Base-by-base conservation (phyloP, 2,329 filamentous ascomycete genomes). In the Pseudocercospora pini-densiflorae region DNA sequence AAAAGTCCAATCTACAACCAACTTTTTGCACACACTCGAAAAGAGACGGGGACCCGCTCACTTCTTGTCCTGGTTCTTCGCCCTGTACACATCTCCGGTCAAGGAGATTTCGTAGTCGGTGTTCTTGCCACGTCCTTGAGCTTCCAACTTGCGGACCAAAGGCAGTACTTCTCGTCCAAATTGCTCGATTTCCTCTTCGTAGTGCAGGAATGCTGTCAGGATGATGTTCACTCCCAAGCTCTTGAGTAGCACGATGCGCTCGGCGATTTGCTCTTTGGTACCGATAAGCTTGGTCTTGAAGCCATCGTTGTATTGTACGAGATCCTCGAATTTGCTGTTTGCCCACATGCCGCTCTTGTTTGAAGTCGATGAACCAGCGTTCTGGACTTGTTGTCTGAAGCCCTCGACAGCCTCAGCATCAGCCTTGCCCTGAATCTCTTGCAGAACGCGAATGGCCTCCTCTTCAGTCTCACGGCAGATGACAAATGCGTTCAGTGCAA, bases 231-330 rank as follows among this genome's bases (percentile, higher is more conserved):
- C 76, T 1, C 80, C 76, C 65, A 85, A 65, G 68, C 79, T 79
- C 79, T 85, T 81, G 62, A 85, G 70, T 69, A 85, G 66, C 43
- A 85, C 67, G 43, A 85, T 83, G 4, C 84, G 74, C 67, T 85
- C 83, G 0, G 82, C 83, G 58, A 85, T 82, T 72, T 85, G 83
- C 71, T 84, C 81, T 67, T 81, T 82, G 0, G 84, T 85, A 0
- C 84, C 83, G 51, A 85, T 84, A 27, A 86, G 71, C 73, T 85
- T 86, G 3, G 84, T 85, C 77, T 85, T 86, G 75, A 86, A 86
- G 1, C 84, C 84, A 71, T 86, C 84, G 54, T 86, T 86, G 68
- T 86, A 86, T 75, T 86, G 84, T 31, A 86, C 82, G 62, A 86
- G 70, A 70, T 86, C 84, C 59, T 86, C 81, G 47, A 86, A 81